Conservation (phyloP, 768 basidiomycete genomes). For the Rhodotorula sphaerocarpa region DNA sequence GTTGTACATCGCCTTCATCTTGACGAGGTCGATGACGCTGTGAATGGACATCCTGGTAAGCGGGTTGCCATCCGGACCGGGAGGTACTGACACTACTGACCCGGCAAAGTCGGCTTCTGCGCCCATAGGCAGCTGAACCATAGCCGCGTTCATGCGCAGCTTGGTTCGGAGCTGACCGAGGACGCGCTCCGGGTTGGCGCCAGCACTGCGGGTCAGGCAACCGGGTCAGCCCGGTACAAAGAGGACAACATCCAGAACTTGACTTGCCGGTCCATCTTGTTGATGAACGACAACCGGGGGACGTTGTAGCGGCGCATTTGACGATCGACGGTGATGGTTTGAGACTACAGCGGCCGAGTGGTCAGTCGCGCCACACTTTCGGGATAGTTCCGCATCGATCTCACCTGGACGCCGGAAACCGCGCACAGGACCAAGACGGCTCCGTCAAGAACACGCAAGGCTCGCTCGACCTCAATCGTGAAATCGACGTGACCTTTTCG, state of each 20-base stretch:
- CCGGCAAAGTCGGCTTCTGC: conserved; percentile 76
- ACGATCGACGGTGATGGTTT: conserved; percentile 97
- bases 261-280: conserved; percentile 97
- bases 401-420: conserved; percentile 86
- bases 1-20: conserved; percentile 91
- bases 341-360: conserved; percentile 53
- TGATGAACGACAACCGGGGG: conserved; percentile 90
- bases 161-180: conserved; percentile 84
- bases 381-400: conserved; percentile 27
- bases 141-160: conserved; percentile 83
- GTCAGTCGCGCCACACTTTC: not conserved
- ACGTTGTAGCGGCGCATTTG: conserved; percentile 98
- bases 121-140: conserved; percentile 93
- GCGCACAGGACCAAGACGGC: conserved; percentile 94
- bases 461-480: conserved; percentile 97
- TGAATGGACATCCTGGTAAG: too few species aligned
- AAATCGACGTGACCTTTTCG: conserved; percentile 89
- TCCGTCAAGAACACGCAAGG: conserved; percentile 89
- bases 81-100: not conserved
- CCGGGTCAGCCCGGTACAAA: not conserved
- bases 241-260: not conserved
- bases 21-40: conserved; percentile 77
- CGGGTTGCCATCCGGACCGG: too few species aligned
- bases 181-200: conserved; percentile 94
- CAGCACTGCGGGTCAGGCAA: conserved; percentile 67